A percentile compares a stretch with the other conserved stretches of the same genome.
phyloP scores from a whole-genome alignment of 805 yeast genomes.

The Candida suzukii region DNA sequence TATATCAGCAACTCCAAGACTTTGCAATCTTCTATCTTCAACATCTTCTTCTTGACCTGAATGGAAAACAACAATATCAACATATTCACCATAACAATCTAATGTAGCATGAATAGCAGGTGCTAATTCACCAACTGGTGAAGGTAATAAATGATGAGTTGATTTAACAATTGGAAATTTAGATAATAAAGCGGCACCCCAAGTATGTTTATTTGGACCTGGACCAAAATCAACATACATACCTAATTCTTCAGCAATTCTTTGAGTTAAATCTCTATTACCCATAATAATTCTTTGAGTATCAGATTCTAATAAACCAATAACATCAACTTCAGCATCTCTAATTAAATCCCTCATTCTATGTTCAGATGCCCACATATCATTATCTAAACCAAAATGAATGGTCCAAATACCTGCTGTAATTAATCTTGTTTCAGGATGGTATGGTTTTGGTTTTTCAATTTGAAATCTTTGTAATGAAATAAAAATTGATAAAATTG shows the following conservation, averaged over 20 bases:
- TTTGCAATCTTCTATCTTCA: constrained; percentile 86
- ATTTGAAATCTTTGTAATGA: constrained; percentile 52
- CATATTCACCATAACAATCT: constrained; percentile 78
- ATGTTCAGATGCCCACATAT: constrained; percentile 94
- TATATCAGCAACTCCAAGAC: constrained; percentile 63
- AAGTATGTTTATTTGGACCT: constrained; percentile 95
- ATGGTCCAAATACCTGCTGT: constrained; percentile 99
- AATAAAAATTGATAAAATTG: constrained; percentile 41
- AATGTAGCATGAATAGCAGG: constrained; percentile 97
- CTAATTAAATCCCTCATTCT: constrained; percentile 78
- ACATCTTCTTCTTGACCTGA: constrained; percentile 97
- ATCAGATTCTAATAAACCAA: constrained; percentile 88
- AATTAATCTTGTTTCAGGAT: constrained; percentile 61
- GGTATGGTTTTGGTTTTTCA: constrained; percentile 58
- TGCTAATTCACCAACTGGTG: constrained; percentile 96
- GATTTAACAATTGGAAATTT: constrained; percentile 91
- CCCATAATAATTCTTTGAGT: constrained; percentile 94
- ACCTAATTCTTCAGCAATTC: constrained; percentile 83
- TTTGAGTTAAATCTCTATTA: constrained; percentile 87
- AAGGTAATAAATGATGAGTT: constrained; percentile 85
- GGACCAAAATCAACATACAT: constrained; percentile 98
- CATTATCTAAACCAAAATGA: constrained; percentile 95
- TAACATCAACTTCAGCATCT: constrained; percentile 85
- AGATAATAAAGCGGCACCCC: constrained; percentile 93
- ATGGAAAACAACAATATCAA: constrained; percentile 95